Base-by-base conservation (phyloP, 306 rosid species). In the Acacia confusa region DNA sequence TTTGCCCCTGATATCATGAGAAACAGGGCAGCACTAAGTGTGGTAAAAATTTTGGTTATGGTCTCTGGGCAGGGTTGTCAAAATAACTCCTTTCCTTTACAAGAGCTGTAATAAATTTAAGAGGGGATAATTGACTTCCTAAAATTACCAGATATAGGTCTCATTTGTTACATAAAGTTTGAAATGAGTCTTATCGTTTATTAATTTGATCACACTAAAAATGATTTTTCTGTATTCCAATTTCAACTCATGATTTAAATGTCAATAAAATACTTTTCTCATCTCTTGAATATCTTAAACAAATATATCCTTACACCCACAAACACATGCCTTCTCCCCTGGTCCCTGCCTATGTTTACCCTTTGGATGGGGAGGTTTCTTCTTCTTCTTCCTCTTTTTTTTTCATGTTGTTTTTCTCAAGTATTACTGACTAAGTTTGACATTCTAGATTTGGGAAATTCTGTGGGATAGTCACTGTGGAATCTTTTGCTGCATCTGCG, bases 301-400 rank as follows among this genome's bases (percentile, higher is more conserved):
- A 40, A 36, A 68, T 15, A 65, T 53, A 30, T 38, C 71, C 17
- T 45, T 72, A 19, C 60, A 73, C 58, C 50, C 58, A 48, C 58
- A 52, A 17, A 19, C 4, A 19, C 58, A 20, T 8, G 27, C 20
- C 27, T 55, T 55, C 30, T 16, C 30, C 72, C 70, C 38, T 52
- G 28, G 11, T 14, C 60, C 14, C 60, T 34, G 32, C 61, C 22
- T 64, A 16, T 43, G 44, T 65, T 67, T 38, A 19, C 40, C 52
- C 34, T 80, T 40, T 17, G 1, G 12, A 53, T 41, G 53, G 2
- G 36, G 32, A 55, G 6, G 41, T 50, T 82, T 86, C 45, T 79
- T 86, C 45, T 28, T 80, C 32, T 19, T 24, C 6, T 4, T 52
- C 20, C n/a, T n/a, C n/a, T n/a, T n/a, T 50, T 82, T 85, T 52